These are phyloP conservation scores for Perilla frutescens DNA, from an alignment of 257 asterid species.

Conservation along the genomic window DNA sequence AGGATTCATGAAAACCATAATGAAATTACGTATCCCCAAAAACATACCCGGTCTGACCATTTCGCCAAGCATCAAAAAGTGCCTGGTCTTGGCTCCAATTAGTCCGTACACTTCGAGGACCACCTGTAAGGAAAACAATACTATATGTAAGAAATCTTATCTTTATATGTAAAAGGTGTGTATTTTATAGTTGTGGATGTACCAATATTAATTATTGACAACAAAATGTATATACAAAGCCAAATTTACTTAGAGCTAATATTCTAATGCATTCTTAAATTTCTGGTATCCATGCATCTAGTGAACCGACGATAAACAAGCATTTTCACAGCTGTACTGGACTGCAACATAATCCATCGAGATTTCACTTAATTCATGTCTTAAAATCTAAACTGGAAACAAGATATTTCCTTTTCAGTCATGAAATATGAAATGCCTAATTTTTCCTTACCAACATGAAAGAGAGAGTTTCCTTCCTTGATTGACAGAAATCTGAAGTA, in stretches of 20 bases:
- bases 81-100: constrained; percentile 79
- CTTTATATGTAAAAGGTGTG: neutral
- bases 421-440: neutral
- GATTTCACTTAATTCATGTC: neutral
- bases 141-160: neutral
- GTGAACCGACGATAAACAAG: neutral
- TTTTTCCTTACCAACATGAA: constrained; percentile 64
- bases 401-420: neutral
- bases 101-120: constrained; percentile 64
- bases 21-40: neutral
- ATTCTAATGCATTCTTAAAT: neutral
- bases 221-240: neutral
- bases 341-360: neutral
- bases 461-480: constrained; percentile 80
- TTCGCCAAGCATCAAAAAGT: constrained; percentile 82
- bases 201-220: neutral
- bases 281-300: constrained; percentile 3
- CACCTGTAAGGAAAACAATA: constrained; percentile 54
- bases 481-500: constrained; percentile 90
- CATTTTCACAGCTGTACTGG: neutral
- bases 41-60: constrained; percentile 82
- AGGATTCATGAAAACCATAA: too few relatives aligned
- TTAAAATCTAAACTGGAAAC: neutral
- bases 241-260: neutral
- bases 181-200: neutral